Percentiles rank a stretch among this genome's conserved stretches.
Evolutionary conservation across 139 green algal genomes (phyloP).

Genomic region (Chlorella sp.): DNA sequence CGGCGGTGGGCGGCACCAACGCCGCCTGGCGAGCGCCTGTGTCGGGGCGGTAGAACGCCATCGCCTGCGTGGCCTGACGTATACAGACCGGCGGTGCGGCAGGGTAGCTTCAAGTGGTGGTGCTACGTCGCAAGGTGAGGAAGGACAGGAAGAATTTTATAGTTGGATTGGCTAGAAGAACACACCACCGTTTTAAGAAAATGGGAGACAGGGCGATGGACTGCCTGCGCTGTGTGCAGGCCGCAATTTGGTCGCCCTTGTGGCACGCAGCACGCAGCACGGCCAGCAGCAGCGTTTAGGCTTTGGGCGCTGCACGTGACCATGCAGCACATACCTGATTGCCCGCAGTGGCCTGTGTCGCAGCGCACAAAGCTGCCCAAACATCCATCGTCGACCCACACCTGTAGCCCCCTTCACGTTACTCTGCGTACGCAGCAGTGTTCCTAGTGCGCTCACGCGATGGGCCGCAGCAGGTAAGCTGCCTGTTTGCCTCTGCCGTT

Average conservation of each 20-base stretch:
- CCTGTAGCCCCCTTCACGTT: background rate
- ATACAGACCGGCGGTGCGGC: too few relatives aligned
- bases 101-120: too few relatives aligned
- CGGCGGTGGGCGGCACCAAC: background rate
- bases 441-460: background rate
- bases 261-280: background rate
- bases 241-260: too few relatives aligned
- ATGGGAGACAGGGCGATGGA: background rate
- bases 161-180: too few relatives aligned
- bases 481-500: background rate
- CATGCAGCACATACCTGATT: background rate
- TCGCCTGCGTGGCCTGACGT: too few relatives aligned
- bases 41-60: constrained; percentile 51
- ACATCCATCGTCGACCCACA: background rate
- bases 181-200: too few relatives aligned
- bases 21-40: constrained; percentile 30
- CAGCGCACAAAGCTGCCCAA: background rate
- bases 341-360: background rate
- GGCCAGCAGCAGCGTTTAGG: background rate
- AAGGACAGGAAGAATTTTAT: too few relatives aligned
- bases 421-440: background rate
- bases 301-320: too few relatives aligned
- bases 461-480: constrained; percentile 16
- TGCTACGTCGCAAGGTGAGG: too few relatives aligned
- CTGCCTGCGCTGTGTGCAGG: too few relatives aligned